These are phyloP conservation scores for Diaporthe velutina DNA, from an alignment of 2,329 filamentous ascomycete genomes.

Conservation along the genomic window DNA sequence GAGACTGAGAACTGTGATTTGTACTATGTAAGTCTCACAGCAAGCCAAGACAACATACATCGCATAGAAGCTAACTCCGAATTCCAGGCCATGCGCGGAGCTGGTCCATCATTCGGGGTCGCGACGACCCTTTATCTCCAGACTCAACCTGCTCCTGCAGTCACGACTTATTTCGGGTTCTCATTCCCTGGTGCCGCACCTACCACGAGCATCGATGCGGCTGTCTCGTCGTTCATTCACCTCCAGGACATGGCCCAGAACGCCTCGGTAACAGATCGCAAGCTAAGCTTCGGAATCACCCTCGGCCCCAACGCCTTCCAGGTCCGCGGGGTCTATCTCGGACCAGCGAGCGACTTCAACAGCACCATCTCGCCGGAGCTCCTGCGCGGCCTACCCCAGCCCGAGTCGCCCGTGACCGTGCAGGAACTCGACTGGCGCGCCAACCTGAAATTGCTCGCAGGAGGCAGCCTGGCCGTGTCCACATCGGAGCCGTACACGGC, in stretches of 20 bases:
- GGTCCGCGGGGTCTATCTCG: not conserved
- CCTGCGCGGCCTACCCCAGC: not conserved
- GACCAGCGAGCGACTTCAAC: not conserved
- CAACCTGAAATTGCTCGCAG: not conserved
- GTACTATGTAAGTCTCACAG: slow-evolving; percentile 59
- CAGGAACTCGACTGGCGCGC: not conserved
- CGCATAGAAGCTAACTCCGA: too few relatives aligned
- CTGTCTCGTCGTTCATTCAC: not conserved
- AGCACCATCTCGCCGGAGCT: not conserved
- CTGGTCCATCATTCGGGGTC: not conserved
- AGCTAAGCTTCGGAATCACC: slow-evolving; percentile 5
- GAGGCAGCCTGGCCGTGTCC: not conserved
- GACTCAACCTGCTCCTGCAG: not conserved
- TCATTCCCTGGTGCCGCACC: not conserved
- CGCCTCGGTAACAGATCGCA: not conserved
- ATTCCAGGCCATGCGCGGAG: slow-evolving; percentile 9
- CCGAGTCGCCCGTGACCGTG: not conserved
- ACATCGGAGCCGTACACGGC: slow-evolving; percentile 1
- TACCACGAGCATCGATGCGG: not conserved
- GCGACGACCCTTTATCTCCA: not conserved
- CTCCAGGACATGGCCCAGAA: slow-evolving; percentile 3
- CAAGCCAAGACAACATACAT: too few relatives aligned
- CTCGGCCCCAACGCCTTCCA: not conserved
- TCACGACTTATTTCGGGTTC: slow-evolving; percentile 5
- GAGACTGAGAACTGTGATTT: slow-evolving; percentile 63